Percentiles rank a stretch among this genome's conserved stretches.
phyloP scores from a whole-genome alignment of 1,139 yeast genomes.

The Yamadazyma conglobata region DNA sequence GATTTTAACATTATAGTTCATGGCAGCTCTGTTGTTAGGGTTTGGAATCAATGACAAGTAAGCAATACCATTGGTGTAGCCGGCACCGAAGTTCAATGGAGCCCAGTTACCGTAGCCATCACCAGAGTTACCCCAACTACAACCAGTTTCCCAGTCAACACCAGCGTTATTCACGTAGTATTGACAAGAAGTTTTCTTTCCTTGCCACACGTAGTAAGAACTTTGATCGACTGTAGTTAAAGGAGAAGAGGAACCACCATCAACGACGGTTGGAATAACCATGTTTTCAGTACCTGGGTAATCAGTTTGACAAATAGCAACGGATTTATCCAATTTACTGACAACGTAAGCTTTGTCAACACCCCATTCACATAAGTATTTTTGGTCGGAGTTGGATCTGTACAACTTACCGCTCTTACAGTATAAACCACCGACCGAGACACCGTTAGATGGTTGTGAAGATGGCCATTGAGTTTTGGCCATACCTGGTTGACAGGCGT shows the following conservation, averaged over 20 bases:
- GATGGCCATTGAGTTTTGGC: conserved; percentile 87
- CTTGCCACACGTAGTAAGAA: conserved; percentile 62
- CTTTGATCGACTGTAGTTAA: conserved; percentile 65
- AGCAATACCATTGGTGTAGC: conserved; percentile 56
- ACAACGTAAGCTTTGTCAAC: conserved; percentile 56
- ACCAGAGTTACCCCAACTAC: conserved; percentile 69
- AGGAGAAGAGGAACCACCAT: conserved; percentile 54
- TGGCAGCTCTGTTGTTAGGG: conserved; percentile 63
- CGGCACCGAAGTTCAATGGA: conserved; percentile 77
- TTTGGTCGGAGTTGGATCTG: conserved; percentile 56
- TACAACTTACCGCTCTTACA: conserved; percentile 70
- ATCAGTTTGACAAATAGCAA: conserved; percentile 82
- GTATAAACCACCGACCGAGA: conserved; percentile 73
- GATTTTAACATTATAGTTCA: conserved; percentile 68
- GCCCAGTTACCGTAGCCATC: conserved; percentile 82
- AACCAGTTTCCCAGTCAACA: conserved; percentile 67
- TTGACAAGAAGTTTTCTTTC: conserved; percentile 68
- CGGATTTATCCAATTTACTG: conserved; percentile 51
- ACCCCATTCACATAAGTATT: conserved; percentile 80
- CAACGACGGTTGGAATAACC: conserved; percentile 74
- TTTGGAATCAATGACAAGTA: conserved; percentile 79
- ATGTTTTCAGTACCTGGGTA: conserved; percentile 88
- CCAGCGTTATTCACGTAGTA: conserved; percentile 83
- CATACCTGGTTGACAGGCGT: conserved; percentile 89
- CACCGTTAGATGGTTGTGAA: conserved; percentile 67